phyloP scores from a whole-genome alignment of 768 basidiomycete species.

The Pleurotus tuoliensis region DNA sequence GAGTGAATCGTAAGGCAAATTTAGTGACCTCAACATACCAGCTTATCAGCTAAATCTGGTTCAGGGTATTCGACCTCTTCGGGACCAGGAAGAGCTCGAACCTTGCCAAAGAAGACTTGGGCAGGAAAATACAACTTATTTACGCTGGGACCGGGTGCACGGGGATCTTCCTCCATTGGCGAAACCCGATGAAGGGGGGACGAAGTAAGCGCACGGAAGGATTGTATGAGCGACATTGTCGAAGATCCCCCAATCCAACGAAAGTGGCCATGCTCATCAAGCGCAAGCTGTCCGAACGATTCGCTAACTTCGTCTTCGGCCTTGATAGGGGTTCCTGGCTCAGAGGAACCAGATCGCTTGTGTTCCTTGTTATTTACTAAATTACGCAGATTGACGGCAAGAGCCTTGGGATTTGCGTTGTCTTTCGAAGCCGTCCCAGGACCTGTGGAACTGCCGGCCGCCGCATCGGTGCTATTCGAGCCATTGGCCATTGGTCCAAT shows the following conservation, averaged over 20 bases:
- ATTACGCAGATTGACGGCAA: slow-evolving; percentile 5
- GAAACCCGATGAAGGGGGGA: slow-evolving; percentile 75
- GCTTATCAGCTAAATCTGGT: slow-evolving; percentile 80
- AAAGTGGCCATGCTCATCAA: slow-evolving; percentile 88
- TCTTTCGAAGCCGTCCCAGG: slow-evolving; percentile 34
- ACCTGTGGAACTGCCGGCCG: slow-evolving; percentile 29
- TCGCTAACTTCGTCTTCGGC: slow-evolving; percentile 77
- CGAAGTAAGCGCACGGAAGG: slow-evolving; percentile 73
- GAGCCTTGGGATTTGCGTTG: slow-evolving; percentile 11
- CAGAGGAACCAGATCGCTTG: slow-evolving; percentile 17
- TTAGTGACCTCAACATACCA: slow-evolving; percentile 45
- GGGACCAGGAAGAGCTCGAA: slow-evolving; percentile 74
- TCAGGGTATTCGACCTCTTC: slow-evolving; percentile 88
- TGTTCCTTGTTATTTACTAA: slow-evolving; percentile 3
- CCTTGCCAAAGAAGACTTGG: slow-evolving; percentile 82
- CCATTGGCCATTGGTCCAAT: slow-evolving; percentile 54
- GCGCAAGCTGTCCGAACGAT: slow-evolving; percentile 81
- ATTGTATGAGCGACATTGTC: slow-evolving; percentile 89
- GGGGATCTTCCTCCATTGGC: slow-evolving; percentile 81
- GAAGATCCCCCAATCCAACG: slow-evolving; percentile 92
- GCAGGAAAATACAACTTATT: slow-evolving; percentile 89
- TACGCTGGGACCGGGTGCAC: slow-evolving; percentile 71
- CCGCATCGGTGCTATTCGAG: slow-evolving; percentile 19
- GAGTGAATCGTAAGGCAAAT: slow-evolving; percentile 8
- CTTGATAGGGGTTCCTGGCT: slow-evolving; percentile 45